Percentiles rank a stretch among this genome's conserved stretches.
Conservation (phyloP, 2,329 filamentous ascomycete species). For the Colletotrichum tropicale region DNA sequence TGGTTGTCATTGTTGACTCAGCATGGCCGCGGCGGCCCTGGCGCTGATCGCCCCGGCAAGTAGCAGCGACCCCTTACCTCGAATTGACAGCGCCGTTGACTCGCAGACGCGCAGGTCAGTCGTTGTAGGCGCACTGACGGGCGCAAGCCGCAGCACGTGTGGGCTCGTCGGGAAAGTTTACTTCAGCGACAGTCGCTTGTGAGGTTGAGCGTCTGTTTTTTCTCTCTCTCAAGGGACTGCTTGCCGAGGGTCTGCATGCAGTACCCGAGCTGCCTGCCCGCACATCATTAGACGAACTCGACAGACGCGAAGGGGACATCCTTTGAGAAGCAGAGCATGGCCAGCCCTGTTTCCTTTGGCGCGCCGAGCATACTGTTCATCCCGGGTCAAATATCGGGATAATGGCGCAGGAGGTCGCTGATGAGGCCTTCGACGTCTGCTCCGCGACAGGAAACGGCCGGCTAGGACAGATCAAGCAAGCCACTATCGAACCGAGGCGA, state of each 20-base stretch:
- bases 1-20: constrained; percentile 18
- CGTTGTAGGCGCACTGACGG: constrained; percentile 9
- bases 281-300: constrained; percentile 14
- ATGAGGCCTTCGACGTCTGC: not conserved
- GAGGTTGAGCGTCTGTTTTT: not conserved
- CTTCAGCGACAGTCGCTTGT: constrained; percentile 3
- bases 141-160: constrained; percentile 12
- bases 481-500: constrained; percentile 1
- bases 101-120: constrained; percentile 14
- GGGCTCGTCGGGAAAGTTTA: constrained; percentile 4
- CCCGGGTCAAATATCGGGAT: not conserved
- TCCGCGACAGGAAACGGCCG: not conserved
- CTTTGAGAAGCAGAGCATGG: not conserved
- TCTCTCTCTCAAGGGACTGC: constrained; percentile 2
- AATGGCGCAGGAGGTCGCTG: not conserved
- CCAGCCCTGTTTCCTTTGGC: not conserved
- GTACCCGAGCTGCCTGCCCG: not conserved
- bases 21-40: constrained; percentile 6
- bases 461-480: not conserved
- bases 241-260: constrained; percentile 4
- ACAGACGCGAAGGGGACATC: not conserved
- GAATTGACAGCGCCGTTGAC: constrained; percentile 15
- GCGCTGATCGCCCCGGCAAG: constrained; percentile 13
- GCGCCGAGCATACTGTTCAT: not conserved
- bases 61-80: not conserved